phyloP scores from a whole-genome alignment of 2,329 filamentous ascomycete species.

The Claviceps quebecensis region DNA sequence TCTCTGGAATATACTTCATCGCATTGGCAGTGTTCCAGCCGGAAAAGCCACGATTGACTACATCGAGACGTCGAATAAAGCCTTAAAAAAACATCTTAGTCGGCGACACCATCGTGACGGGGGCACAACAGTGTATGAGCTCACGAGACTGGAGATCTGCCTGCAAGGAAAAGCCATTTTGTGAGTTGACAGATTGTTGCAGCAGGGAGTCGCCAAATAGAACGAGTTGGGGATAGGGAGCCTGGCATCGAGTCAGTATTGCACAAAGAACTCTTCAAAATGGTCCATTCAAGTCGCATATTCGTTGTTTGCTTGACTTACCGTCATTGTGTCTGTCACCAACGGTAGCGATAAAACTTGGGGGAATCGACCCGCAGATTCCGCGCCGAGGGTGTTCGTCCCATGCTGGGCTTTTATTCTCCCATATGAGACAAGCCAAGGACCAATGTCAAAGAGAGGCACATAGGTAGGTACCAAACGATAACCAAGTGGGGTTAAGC shows the following conservation, averaged over 20 bases:
- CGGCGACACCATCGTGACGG: not conserved
- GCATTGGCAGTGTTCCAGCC: conserved; percentile 76
- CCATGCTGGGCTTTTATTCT: not conserved
- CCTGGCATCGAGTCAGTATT: not conserved
- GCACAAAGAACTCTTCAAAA: not conserved
- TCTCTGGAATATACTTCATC: conserved; percentile 50
- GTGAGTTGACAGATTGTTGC: conserved; percentile 47
- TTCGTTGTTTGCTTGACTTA: conserved; percentile 5
- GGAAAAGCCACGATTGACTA: conserved; percentile 76
- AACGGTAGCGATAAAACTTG: not conserved
- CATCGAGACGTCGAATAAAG: conserved; percentile 64
- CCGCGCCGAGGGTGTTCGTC: not conserved
- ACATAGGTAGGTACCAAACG: not conserved
- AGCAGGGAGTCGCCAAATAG: conserved; percentile 87
- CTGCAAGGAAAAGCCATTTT: conserved; percentile 60
- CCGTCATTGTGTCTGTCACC: conserved; percentile 9
- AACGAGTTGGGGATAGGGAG: conserved; percentile 55
- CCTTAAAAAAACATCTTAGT: conserved; percentile 28
- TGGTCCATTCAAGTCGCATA: not conserved
- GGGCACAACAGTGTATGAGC: conserved; percentile 12
- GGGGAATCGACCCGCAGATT: too few species aligned
- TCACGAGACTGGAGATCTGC: conserved; percentile 55
- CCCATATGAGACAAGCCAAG: not conserved
- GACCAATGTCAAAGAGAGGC: too few species aligned
- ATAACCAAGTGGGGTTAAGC: not conserved